Percentiles rank a stretch among this genome's conserved stretches.
Evolutionary conservation across 2,329 filamentous ascomycete species (phyloP).

Genomic region (Xylariaceae sp.): DNA sequence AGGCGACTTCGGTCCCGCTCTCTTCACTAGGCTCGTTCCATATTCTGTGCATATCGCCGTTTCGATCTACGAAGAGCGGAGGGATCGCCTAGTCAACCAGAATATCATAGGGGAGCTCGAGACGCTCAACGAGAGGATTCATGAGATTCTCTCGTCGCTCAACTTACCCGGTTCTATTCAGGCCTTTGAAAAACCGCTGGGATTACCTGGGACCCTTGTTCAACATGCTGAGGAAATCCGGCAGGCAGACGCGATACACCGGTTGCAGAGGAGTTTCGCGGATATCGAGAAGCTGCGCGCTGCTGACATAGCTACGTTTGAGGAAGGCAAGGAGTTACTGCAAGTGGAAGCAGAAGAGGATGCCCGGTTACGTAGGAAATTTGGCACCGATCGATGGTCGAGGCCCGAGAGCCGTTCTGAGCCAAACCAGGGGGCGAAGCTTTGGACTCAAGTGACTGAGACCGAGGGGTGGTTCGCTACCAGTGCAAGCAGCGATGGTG

Average conservation of each 20-base stretch:
- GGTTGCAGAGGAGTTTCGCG: slow-evolving; percentile 77
- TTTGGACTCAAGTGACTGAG: slow-evolving; percentile 75
- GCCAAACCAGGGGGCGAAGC: slow-evolving; percentile 61
- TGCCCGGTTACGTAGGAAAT: slow-evolving; percentile 70
- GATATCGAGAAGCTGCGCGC: slow-evolving; percentile 90
- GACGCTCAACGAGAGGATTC: slow-evolving; percentile 74
- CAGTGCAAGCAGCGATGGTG: slow-evolving; percentile 56
- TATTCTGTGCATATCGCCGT: slow-evolving; percentile 95
- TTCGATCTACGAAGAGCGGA: slow-evolving; percentile 90
- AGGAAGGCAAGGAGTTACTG: slow-evolving; percentile 79
- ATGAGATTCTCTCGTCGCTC: slow-evolving; percentile 77
- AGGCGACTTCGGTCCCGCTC: slow-evolving; percentile 76
- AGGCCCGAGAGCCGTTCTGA: slow-evolving; percentile 72
- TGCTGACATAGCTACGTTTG: slow-evolving; percentile 75
- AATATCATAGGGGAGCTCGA: slow-evolving; percentile 86
- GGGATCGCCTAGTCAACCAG: slow-evolving; percentile 88
- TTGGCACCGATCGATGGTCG: slow-evolving; percentile 85
- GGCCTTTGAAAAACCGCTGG: slow-evolving; percentile 91
- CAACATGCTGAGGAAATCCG: slow-evolving; percentile 93
- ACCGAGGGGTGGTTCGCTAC: slow-evolving; percentile 84
- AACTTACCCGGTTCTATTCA: slow-evolving; percentile 92
- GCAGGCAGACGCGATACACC: slow-evolving; percentile 82
- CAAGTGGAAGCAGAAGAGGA: slow-evolving; percentile 84
- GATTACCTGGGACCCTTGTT: slow-evolving; percentile 79
- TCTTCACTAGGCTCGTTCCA: slow-evolving; percentile 91